Base-by-base conservation (phyloP, 257 asterid genomes). In the Hygrophila difformis region DNA sequence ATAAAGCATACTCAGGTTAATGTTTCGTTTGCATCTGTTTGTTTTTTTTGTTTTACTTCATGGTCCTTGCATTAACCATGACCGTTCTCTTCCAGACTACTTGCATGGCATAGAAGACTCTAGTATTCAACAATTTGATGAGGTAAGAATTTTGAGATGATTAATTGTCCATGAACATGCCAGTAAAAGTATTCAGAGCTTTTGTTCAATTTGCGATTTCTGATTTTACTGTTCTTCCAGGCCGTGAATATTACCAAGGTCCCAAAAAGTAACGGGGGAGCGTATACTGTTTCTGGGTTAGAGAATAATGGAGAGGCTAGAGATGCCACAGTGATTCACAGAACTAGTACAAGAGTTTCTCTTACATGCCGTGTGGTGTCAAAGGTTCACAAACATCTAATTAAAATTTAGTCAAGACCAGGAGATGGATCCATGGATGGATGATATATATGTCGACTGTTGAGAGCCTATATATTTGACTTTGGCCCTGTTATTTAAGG, bases 81-180 rank as follows among this genome's bases (percentile, higher is more conserved):
- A 37, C 39, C 18, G 45, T 43, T n/a, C 44, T 52, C 49, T 59
- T 59, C 34, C 81, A 84, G 98, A 72, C 33, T 91, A 77, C 76
- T 70, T 86, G 87, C 98, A 91, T 22, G 93, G 96, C 24, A 82
- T 85, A 47, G 74, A 74, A 58, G 94, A 85, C 65, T 44, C 64
- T 18, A 86, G 55, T 64, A 29, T 62, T 60, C 98, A 86, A 52
- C 70, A 12, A 62, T 76, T 44, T 60, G 73, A 70, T 14, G 51
- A 65, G 93, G 97, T 82, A 53, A n/a, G n/a, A n/a, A n/a, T n/a
- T n/a, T n/a, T 54, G 71, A 56, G 38, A 21, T 24, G 34, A 44
- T 42, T 44, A 18, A 12, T 5, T 12, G 22, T 17, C 34, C 10
- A 18, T 21, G 24, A 53, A 6, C 36, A 39, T 24, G 49, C 12